phyloP scores from a whole-genome alignment of 2,329 filamentous ascomycete species.

The Fusarium falciforme region DNA sequence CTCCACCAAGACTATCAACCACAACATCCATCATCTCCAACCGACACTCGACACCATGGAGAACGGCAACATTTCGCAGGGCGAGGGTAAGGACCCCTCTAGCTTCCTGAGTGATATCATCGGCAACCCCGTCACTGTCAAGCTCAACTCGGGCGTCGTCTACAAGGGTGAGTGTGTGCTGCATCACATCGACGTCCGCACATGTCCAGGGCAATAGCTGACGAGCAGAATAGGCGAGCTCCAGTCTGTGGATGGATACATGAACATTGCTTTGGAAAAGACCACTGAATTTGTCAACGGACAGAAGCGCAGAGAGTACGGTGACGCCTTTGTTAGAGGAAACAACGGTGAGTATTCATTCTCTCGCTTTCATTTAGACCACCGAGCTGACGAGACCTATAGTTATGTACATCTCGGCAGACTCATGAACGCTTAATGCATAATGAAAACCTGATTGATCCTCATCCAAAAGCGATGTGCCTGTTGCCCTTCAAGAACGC shows the following conservation, averaged over 20 bases:
- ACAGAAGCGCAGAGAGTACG: constrained; percentile 83
- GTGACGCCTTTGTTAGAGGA: constrained; percentile 93
- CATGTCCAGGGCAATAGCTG: constrained; percentile 6
- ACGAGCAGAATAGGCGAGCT: constrained; percentile 75
- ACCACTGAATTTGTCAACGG: constrained; percentile 93
- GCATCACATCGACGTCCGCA: not conserved
- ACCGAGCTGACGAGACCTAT: constrained; percentile 19
- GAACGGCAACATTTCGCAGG: constrained; percentile 72
- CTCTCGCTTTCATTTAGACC: not conserved
- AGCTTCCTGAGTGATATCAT: constrained; percentile 95
- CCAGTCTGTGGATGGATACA: constrained; percentile 97
- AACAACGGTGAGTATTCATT: constrained; percentile 81
- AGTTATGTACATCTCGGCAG: constrained; percentile 80
- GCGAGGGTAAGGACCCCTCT: constrained; percentile 90
- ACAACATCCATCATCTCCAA: not conserved
- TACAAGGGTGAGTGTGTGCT: constrained; percentile 81
- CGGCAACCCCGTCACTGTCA: constrained; percentile 92
- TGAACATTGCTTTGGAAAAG: constrained; percentile 99
- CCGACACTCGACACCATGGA: constrained; percentile 68
- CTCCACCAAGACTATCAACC: constrained; percentile 17
- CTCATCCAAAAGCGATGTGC: not conserved
- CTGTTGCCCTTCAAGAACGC: not conserved
- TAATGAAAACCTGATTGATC: constrained; percentile 31
- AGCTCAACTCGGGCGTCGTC: constrained; percentile 97
- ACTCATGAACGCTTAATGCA: constrained; percentile 54